phyloP scores from a whole-genome alignment of 352 stramenopile genomes.

The Globisporangium splendens region DNA sequence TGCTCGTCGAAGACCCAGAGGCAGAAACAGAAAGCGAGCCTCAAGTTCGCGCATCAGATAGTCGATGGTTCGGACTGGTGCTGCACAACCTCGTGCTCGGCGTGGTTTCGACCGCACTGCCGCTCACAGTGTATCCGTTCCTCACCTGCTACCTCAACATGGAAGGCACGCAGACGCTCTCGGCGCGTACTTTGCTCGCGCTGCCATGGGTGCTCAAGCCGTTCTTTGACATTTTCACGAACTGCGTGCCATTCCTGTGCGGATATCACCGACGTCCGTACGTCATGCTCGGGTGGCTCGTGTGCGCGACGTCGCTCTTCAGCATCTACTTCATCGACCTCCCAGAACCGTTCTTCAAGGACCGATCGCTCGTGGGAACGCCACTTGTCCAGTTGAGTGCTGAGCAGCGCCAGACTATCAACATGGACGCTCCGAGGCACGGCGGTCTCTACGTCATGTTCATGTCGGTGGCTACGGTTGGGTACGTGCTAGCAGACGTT shows the following conservation, averaged over 20 bases:
- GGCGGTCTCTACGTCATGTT: conserved; percentile 53
- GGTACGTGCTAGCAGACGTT: conserved; percentile 78
- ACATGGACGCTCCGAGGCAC: conserved; percentile 32
- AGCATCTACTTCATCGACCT: conserved; percentile 34
- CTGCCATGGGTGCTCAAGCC: conserved; percentile 53
- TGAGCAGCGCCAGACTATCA: conserved; percentile 31
- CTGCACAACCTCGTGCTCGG: conserved; percentile 48
- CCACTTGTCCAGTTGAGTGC: conserved; percentile 20
- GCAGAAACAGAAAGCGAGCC: not conserved
- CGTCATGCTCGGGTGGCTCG: conserved; percentile 42
- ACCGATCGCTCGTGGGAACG: conserved; percentile 24
- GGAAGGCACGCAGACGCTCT: conserved; percentile 60
- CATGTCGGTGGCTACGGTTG: conserved; percentile 66
- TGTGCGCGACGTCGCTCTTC: conserved; percentile 26
- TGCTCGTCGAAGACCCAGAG: conserved; percentile 1
- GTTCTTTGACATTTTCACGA: conserved; percentile 35
- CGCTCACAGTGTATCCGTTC: conserved; percentile 55
- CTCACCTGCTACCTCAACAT: conserved; percentile 67
- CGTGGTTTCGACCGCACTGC: conserved; percentile 46
- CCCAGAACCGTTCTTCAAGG: conserved; percentile 44
- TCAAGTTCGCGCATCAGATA: conserved; percentile 16
- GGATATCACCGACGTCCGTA: conserved; percentile 22
- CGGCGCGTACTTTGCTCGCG: conserved; percentile 39
- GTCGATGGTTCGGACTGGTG: conserved; percentile 47
- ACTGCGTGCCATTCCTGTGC: conserved; percentile 25